phyloP scores from a whole-genome alignment of 331 rosid genomes.

The Acacia concinna region DNA sequence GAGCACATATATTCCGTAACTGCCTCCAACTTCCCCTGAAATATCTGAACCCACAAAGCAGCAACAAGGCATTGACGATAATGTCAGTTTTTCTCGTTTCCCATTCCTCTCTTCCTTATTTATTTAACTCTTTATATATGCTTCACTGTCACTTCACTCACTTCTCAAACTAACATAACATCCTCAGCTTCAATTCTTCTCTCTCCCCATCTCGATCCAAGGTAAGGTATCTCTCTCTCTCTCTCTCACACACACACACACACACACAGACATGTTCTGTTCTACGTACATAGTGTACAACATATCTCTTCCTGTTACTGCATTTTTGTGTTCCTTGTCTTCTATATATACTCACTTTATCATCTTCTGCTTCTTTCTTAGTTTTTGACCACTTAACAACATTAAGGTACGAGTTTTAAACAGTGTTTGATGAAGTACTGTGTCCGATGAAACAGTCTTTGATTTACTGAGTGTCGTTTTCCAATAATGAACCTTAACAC shows the following conservation, averaged over 20 bases:
- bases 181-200: slow-evolving; percentile 21
- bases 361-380: not conserved
- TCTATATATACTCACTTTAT: not conserved
- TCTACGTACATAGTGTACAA: not conserved
- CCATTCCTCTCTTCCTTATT: not conserved
- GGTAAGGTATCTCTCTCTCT: not conserved
- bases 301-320: not conserved
- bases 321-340: not conserved
- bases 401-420: not conserved
- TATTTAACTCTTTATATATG: not conserved
- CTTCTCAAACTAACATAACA: not conserved
- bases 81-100: not conserved
- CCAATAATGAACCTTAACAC: not conserved
- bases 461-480: not conserved
- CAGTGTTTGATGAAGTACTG: not conserved
- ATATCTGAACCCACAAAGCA: slow-evolving; percentile 38
- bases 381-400: not conserved
- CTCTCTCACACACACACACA: too few species aligned
- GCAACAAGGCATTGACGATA: not conserved
- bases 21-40: slow-evolving; percentile 37
- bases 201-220: not conserved
- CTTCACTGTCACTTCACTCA: too few species aligned
- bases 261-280: not conserved
- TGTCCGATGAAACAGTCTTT: not conserved
- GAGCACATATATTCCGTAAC: slow-evolving; percentile 27